Conservation (phyloP, 768 basidiomycete species). For the Mycena vulgaris region DNA sequence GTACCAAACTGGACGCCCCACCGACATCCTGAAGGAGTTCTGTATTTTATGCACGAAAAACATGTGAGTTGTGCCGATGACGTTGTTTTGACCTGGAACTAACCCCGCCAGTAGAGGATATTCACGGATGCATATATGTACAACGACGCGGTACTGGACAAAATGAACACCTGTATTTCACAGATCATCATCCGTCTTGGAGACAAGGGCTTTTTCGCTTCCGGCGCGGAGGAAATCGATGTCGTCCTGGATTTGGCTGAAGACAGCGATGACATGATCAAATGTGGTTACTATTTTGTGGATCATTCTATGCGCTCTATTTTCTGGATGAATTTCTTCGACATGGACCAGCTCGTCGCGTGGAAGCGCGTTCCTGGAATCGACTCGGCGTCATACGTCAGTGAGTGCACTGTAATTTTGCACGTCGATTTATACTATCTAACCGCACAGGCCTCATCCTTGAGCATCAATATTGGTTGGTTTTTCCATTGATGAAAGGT, state of each 20-base stretch:
- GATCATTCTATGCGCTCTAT: background rate
- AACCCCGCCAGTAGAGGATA: background rate
- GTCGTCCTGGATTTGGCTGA: conserved; percentile 4
- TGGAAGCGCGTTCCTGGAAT: conserved; percentile 3
- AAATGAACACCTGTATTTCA: background rate
- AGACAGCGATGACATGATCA: background rate
- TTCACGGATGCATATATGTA: conserved; percentile 18
- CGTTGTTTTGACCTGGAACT: background rate
- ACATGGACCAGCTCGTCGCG: background rate
- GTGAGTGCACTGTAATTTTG: background rate
- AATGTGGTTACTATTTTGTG: conserved; percentile 19
- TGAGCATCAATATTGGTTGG: conserved; percentile 9
- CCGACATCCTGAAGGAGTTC: conserved; percentile 10
- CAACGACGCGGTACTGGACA: background rate
- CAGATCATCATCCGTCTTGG: too few species aligned
- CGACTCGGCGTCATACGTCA: background rate
- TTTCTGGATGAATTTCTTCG: conserved; percentile 12
- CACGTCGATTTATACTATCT: too few species aligned
- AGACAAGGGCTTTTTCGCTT: too few species aligned
- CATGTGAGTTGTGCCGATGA: background rate
- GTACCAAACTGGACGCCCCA: background rate
- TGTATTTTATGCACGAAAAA: background rate
- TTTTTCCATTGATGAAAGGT: background rate
- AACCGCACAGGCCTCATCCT: background rate
- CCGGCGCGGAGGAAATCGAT: background rate